Percentiles rank a stretch among this genome's conserved stretches.
phyloP scores from a whole-genome alignment of 2,329 filamentous ascomycete species.

The Samsoniella hepiali region DNA sequence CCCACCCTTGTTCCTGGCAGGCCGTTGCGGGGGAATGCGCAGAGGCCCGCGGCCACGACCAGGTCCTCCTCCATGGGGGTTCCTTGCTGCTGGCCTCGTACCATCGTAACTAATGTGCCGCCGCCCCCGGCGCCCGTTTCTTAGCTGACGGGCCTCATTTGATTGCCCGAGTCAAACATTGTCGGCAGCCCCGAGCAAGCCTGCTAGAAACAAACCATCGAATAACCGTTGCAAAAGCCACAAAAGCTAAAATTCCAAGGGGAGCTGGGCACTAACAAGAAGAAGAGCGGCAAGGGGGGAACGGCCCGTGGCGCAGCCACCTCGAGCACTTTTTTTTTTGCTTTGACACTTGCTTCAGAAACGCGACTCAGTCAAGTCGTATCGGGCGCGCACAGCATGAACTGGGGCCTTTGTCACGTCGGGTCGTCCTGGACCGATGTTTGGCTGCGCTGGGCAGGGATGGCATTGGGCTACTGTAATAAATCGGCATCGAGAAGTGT shows the following conservation, averaged over 20 bases:
- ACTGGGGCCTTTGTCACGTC: not conserved
- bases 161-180: not conserved
- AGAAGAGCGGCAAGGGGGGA: not conserved
- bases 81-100: not conserved
- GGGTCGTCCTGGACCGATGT: not conserved
- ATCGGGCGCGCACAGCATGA: no score
- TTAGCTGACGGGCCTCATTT: not conserved
- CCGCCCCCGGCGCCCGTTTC: not conserved
- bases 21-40: not conserved
- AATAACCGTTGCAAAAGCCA: not conserved
- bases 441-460: not conserved
- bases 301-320: not conserved
- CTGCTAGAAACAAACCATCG: not conserved
- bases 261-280: not conserved
- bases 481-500: not conserved
- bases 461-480: not conserved
- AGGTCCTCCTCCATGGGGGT: not conserved
- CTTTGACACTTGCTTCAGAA: constrained; percentile 17
- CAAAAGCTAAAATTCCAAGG: not conserved
- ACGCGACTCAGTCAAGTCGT: constrained; percentile 6
- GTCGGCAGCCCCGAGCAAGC: not conserved
- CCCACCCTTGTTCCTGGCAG: not conserved
- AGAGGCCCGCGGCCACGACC: not conserved
- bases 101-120: not conserved
- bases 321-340: not conserved